A percentile compares a stretch with the other conserved stretches of the same genome.
Conservation (phyloP, 371 early-diverging fungal species). For the Amoeboaphelidium occidentale region DNA sequence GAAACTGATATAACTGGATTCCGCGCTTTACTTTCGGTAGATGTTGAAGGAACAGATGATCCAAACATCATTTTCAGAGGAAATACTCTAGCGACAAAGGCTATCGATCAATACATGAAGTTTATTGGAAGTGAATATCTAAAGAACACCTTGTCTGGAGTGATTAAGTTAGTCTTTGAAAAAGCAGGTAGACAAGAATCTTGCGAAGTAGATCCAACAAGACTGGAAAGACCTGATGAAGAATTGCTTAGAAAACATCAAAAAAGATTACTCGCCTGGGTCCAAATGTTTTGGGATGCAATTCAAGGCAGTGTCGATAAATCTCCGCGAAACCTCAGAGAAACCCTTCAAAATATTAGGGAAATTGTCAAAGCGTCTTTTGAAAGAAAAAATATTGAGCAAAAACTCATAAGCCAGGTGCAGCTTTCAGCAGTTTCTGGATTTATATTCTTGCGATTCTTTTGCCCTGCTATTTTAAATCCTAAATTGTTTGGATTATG, state of each 20-base stretch:
- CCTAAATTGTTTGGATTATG: constrained; percentile 2
- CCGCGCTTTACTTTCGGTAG: not conserved
- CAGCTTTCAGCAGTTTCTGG: not conserved
- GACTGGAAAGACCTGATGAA: not conserved
- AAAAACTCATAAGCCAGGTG: no score
- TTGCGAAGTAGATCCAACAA: not conserved
- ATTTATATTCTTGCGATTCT: constrained; percentile 4
- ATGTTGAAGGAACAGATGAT: constrained; percentile 1
- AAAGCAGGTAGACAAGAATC: not conserved
- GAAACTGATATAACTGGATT: not conserved
- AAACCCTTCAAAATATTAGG: not conserved
- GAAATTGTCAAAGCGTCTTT: not conserved
- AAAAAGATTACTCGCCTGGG: not conserved
- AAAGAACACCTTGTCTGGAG: not conserved
- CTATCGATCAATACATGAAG: constrained; percentile 1
- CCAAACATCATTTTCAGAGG: constrained; percentile 2
- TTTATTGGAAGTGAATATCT: not conserved
- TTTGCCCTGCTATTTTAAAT: constrained; percentile 4
- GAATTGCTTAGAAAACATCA: not conserved
- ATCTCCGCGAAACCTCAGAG: not conserved
- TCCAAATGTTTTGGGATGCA: not conserved
- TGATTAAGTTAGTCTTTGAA: not conserved
- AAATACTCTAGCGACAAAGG: constrained; percentile 1
- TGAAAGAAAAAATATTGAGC: not conserved
- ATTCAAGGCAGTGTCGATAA: not conserved